A percentile compares a stretch with the other conserved stretches of the same genome.
Evolutionary conservation across 2,329 filamentous ascomycete genomes (phyloP).

Genomic region (Colletotrichum chrysophilum): DNA sequence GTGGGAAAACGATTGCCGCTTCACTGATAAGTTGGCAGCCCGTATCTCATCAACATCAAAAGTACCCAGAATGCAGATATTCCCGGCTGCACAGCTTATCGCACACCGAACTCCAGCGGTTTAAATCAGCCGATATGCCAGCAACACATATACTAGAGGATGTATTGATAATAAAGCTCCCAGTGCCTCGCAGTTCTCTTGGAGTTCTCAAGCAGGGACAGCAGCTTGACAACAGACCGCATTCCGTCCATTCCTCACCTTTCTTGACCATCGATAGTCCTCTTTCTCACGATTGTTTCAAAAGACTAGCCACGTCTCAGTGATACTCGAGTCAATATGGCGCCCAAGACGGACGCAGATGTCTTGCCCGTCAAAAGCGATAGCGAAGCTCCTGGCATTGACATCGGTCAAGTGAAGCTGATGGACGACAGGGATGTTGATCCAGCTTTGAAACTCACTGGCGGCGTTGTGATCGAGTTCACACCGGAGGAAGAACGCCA

Average conservation of each 20-base stretch:
- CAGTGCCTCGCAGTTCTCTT: neutral
- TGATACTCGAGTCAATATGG: neutral
- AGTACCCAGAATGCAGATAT: neutral
- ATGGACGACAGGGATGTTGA: neutral
- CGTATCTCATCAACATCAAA: neutral
- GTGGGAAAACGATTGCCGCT: neutral
- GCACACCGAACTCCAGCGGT: neutral
- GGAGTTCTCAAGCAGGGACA: neutral
- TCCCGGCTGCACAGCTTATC: neutral
- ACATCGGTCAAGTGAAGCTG: neutral
- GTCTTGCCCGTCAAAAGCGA: neutral
- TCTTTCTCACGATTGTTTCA: rapidly evolving
- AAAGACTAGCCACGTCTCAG: neutral
- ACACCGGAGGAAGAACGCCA: conserved; percentile 1
- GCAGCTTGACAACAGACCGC: neutral
- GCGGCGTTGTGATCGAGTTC: conserved; percentile 2
- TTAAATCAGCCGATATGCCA: neutral
- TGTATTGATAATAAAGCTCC: neutral
- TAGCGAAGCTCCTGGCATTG: neutral
- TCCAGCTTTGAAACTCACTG: conserved; percentile 9
- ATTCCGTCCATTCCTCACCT: neutral
- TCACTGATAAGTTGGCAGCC: neutral
- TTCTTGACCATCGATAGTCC: neutral
- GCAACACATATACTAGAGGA: neutral
- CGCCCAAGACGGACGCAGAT: neutral